These are phyloP conservation scores for Multifurca ochricompacta DNA, from an alignment of 768 basidiomycete genomes.

Conservation along the genomic window DNA sequence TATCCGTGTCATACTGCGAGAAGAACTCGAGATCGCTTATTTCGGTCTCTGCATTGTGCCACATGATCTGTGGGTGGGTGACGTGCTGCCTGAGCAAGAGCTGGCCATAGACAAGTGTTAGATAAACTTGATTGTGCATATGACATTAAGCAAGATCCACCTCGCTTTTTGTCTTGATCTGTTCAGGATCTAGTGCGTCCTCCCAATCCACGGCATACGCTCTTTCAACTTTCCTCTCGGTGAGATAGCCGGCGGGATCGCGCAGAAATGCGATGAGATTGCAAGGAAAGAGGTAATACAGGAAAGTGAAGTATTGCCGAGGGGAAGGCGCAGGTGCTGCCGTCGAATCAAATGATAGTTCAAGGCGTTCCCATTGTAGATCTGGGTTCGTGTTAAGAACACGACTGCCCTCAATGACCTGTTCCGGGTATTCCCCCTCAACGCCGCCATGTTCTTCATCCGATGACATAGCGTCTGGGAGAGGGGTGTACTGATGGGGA, in stretches of 20 bases:
- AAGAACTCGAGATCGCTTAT: slow-evolving; percentile 13
- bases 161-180: slow-evolving; percentile 66
- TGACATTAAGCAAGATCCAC: slow-evolving; percentile 31
- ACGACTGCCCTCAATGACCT: slow-evolving; percentile 5
- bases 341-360: slow-evolving; percentile 47
- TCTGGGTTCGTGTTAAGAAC: slow-evolving; percentile 37
- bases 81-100: slow-evolving; percentile 18
- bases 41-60: slow-evolving; percentile 15
- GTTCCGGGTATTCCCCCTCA: slow-evolving; percentile 11
- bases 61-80: slow-evolving; percentile 18
- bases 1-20: slow-evolving; percentile 10
- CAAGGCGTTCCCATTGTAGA: slow-evolving; percentile 61
- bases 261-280: slow-evolving; percentile 78
- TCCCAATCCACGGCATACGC: slow-evolving; percentile 70
- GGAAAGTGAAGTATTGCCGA: slow-evolving; percentile 60
- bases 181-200: slow-evolving; percentile 55
- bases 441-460: background rate
- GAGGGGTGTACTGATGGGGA: slow-evolving; percentile 11
- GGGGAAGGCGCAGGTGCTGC: slow-evolving; percentile 51
- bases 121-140: background rate
- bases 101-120: slow-evolving; percentile 1
- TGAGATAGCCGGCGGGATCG: slow-evolving; percentile 57
- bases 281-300: slow-evolving; percentile 90
- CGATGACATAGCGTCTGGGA: slow-evolving; percentile 5
- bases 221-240: slow-evolving; percentile 39